phyloP scores from a whole-genome alignment of 129 eudicot genomes.

The Cynara cardunculus region DNA sequence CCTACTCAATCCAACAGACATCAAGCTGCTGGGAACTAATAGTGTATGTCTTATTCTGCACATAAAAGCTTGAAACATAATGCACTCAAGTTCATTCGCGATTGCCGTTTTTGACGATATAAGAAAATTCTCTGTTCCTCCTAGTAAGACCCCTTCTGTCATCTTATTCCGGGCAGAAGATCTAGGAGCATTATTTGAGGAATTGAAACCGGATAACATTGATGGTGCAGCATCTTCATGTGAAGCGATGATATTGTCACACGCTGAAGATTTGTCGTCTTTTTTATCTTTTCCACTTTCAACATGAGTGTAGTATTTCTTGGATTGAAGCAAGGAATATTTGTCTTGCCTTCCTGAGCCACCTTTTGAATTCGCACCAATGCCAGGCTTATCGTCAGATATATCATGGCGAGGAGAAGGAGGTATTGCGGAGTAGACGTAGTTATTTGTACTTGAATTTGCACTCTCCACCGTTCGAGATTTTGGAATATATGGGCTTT shows the following conservation, averaged over 20 bases:
- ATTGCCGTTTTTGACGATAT: constrained; percentile 53
- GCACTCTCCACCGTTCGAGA: constrained; percentile 67
- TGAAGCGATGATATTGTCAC: constrained; percentile 28
- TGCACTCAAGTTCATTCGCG: constrained; percentile 88
- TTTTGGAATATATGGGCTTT: constrained; percentile 75
- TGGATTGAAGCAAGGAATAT: constrained; percentile 40
- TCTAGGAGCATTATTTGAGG: constrained; percentile 39
- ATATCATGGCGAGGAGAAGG: constrained; percentile 64
- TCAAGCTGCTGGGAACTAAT: constrained; percentile 39
- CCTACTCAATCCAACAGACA: constrained; percentile 43
- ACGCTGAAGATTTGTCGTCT: constrained; percentile 31
- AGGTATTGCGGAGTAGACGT: constrained; percentile 84
- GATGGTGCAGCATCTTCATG: constrained; percentile 38
- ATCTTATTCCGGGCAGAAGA: constrained; percentile 32
- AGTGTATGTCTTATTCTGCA: constrained; percentile 77
- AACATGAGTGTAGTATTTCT: constrained; percentile 62
- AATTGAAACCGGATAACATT: constrained; percentile 38
- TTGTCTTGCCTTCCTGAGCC: constrained; percentile 38
- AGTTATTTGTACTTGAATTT: constrained; percentile 68
- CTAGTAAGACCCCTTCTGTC: constrained; percentile 28
- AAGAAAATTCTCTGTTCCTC: constrained; percentile 38
- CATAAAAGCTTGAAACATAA: constrained; percentile 88
- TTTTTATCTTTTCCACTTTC: constrained; percentile 44
- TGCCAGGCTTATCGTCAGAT: constrained; percentile 52
- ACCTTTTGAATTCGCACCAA: constrained; percentile 38